Evolutionary conservation across 805 yeast species (phyloP).

Genomic region (Metschnikowia shivogae): DNA sequence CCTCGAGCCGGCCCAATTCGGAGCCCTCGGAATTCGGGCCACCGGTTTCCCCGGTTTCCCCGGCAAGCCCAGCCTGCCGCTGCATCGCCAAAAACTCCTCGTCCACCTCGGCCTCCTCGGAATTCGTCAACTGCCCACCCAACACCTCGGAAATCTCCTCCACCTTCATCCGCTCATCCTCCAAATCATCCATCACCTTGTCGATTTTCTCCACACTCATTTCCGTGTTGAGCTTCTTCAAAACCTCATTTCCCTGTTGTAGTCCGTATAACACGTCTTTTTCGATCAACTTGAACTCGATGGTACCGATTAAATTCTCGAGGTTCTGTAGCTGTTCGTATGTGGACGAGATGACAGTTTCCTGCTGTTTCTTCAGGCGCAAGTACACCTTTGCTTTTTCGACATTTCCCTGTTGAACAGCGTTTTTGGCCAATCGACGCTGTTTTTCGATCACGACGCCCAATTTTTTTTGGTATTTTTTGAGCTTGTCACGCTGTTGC

Average conservation of each 20-base stretch:
- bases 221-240: constrained; percentile 72
- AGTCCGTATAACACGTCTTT: constrained; percentile 79
- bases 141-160: constrained; percentile 62
- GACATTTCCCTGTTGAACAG: constrained; percentile 50
- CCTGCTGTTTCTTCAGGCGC: constrained; percentile 78
- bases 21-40: not conserved
- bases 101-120: constrained; percentile 61
- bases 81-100: constrained; percentile 55
- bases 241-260: constrained; percentile 72
- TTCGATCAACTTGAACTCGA: constrained; percentile 88
- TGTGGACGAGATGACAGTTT: constrained; percentile 62
- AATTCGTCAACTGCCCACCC: constrained; percentile 36
- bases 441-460: constrained; percentile 58
- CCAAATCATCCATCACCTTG: constrained; percentile 74
- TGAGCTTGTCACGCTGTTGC: constrained; percentile 79
- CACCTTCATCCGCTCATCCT: constrained; percentile 77
- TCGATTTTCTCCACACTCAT: constrained; percentile 78
- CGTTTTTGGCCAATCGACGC: constrained; percentile 52
- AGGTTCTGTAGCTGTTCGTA: constrained; percentile 74
- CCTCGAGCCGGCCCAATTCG: not conserved
- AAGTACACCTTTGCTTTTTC: constrained; percentile 65
- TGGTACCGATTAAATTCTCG: constrained; percentile 71
- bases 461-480: constrained; percentile 64
- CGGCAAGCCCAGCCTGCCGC: constrained; percentile 25
- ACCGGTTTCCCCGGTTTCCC: not conserved